phyloP scores from a whole-genome alignment of 2,329 filamentous ascomycete species.

The Penicillium sp. region DNA sequence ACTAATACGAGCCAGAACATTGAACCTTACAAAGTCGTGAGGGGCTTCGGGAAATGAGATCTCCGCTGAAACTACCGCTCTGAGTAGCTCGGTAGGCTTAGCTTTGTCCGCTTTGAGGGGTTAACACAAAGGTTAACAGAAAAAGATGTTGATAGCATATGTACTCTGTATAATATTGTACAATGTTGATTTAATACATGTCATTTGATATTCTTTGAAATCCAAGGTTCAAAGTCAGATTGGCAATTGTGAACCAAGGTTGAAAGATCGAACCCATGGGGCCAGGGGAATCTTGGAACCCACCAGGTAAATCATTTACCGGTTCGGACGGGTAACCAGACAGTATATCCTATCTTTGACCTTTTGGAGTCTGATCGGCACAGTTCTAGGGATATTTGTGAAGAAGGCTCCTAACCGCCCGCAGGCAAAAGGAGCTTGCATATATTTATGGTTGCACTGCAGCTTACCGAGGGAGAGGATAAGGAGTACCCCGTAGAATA shows the following conservation, averaged over 20 bases:
- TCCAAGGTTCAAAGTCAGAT: too few relatives aligned
- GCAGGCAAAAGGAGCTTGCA: neutral
- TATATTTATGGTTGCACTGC: neutral
- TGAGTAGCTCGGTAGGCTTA: neutral
- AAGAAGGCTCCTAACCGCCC: conserved; percentile 1
- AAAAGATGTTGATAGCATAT: neutral
- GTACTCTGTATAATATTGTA: too few relatives aligned
- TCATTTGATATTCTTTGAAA: too few relatives aligned
- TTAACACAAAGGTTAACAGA: neutral
- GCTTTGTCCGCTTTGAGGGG: neutral
- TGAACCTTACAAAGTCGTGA: neutral
- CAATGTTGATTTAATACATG: too few relatives aligned
- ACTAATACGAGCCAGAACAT: too few relatives aligned
- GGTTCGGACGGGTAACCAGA: neutral
- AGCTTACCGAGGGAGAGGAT: neutral
- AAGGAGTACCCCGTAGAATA: too few relatives aligned
- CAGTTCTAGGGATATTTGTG: neutral
- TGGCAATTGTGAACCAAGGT: neutral
- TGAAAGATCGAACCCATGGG: neutral
- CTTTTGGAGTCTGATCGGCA: neutral
- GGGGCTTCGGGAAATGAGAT: conserved; percentile 6
- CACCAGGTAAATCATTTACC: neutral
- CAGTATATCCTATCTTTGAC: neutral
- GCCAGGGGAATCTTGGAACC: neutral
- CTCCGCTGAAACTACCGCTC: conserved; percentile 1